Base-by-base conservation (phyloP, 1,284 basidiomycete genomes). In the Pseudozyma flocculosa region DNA sequence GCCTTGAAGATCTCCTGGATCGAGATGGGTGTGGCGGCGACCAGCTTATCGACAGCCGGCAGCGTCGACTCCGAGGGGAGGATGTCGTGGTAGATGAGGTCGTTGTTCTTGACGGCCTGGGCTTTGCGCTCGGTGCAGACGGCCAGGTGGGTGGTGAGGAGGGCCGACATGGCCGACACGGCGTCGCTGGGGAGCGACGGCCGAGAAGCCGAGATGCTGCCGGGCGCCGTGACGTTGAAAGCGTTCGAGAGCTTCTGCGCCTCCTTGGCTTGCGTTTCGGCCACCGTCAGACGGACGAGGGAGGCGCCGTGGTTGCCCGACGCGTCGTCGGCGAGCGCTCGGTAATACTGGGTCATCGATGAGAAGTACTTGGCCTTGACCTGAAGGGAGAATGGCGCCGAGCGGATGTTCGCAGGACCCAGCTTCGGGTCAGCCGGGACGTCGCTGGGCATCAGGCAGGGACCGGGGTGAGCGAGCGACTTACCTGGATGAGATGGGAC, bases 41-140 rank as follows among this genome's bases (percentile, higher is more conserved):
- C 81, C 0, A 87, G 82, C 75, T 90, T 90, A 48, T 95, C 92
- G 49, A 95, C 85, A 0, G 82, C 77, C 0, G 92, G 86, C 0
- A 98, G 83, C 0, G 88, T 84, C 18, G 92, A 89, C 15, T 87
- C 84, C 4, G 88, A 82, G 0, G 92, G 91, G 0, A 93, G 80
- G 50, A 94, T 85, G n/a, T 91, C 91, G 76, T 98, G 93, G 81
- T 98, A 99, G 67, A 99, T 95, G 42, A 99, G 84, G 74, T 98
- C 94, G 78, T 98, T 98, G 80, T 96, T 92, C 53, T 88, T 86
- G 51, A 86, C 84, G 0, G 89, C 89, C 50, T 89, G 87, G 45
- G 80, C 82, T 75, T 87, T 87, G 50, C 85, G 85, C 65, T 94
- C 92, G 0, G 84, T 82, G 68, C 88, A 87, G 24, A 92, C 80